A percentile compares a stretch with the other conserved stretches of the same genome.
These are phyloP conservation scores for Gyromitra esculenta DNA, from an alignment of 2,329 filamentous ascomycete species.

Conservation along the genomic window DNA sequence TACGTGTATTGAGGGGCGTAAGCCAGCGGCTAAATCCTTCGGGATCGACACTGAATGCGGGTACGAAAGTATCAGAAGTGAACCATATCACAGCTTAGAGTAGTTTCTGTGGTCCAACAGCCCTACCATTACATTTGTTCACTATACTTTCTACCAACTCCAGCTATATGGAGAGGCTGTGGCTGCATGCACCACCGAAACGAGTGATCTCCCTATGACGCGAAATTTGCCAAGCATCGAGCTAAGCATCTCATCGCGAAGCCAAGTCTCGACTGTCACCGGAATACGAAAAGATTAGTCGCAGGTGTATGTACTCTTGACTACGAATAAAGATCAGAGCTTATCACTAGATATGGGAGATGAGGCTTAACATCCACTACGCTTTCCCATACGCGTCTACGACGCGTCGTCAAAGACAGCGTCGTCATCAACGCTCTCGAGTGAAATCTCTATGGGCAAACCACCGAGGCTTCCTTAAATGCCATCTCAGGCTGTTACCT, in stretches of 20 bases:
- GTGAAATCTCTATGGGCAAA: neutral
- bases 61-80: no score
- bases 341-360: neutral
- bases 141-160: neutral
- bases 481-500: neutral
- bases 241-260: neutral
- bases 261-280: neutral
- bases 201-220: neutral
- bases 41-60: no score
- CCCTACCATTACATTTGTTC: no score
- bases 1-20: no score
- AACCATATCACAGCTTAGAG: no score
- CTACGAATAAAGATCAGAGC: neutral
- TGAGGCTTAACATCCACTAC: neutral
- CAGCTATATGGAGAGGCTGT: neutral
- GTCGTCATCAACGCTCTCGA: neutral
- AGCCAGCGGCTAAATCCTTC: no score
- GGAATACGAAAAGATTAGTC: slow-evolving; percentile 1
- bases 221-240: slow-evolving; percentile 5
- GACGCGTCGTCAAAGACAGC: neutral
- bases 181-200: neutral
- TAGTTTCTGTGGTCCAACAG: no score
- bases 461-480: neutral
- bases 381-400: neutral
- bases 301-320: neutral